These are phyloP conservation scores for Phytophthora cactorum DNA, from an alignment of 352 stramenopile genomes.

Conservation along the genomic window DNA sequence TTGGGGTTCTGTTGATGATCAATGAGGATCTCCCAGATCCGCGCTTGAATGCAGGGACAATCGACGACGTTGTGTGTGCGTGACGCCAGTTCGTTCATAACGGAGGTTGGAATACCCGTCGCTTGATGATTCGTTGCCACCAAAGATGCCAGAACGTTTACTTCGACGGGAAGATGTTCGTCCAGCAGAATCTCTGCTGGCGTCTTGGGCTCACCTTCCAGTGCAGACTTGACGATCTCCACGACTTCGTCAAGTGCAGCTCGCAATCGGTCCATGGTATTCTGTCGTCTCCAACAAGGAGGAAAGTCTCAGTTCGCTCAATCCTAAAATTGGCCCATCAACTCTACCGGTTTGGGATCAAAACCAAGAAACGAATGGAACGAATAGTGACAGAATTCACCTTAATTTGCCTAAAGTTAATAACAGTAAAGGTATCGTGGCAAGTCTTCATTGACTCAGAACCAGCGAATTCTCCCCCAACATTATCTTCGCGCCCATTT, in stretches of 20 bases:
- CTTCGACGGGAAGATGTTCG: constrained; percentile 61
- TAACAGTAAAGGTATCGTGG: no score
- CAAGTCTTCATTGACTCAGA: no score
- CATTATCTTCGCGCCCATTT: not conserved
- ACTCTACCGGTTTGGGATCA: no score
- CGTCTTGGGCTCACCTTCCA: constrained; percentile 63
- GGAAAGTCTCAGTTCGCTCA: not conserved
- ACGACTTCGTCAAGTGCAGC: constrained; percentile 67
- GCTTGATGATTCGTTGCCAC: constrained; percentile 42
- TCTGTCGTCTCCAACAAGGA: constrained; percentile 7
- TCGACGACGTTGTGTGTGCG: constrained; percentile 78
- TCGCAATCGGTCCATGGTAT: constrained; percentile 60
- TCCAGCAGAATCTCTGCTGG: constrained; percentile 71
- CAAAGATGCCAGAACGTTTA: constrained; percentile 51
- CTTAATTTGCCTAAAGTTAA: not conserved
- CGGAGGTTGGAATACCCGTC: constrained; percentile 53
- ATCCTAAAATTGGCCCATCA: constrained; percentile 18
- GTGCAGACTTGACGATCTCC: constrained; percentile 62
- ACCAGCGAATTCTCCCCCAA: not conserved
- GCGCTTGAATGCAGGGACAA: constrained; percentile 72
- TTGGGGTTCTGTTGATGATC: constrained; percentile 57
- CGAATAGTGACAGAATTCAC: not conserved
- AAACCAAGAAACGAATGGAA: not conserved
- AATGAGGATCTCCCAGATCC: constrained; percentile 75
- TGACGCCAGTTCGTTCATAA: constrained; percentile 68